phyloP scores from a whole-genome alignment of 441 rosid species.

The Geranium incanum region DNA sequence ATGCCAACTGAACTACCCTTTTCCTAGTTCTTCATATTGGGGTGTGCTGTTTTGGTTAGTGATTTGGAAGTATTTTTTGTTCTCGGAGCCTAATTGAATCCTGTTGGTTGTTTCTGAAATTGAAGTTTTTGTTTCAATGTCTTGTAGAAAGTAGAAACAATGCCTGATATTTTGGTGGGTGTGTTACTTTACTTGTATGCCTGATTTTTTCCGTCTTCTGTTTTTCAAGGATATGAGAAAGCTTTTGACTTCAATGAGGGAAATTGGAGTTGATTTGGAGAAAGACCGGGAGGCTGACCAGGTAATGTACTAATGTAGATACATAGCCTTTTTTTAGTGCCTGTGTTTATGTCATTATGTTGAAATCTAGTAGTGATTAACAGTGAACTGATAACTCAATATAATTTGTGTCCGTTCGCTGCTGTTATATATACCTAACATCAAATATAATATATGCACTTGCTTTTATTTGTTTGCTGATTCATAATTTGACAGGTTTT shows the following conservation, averaged over 20 bases:
- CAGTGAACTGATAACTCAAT: background rate
- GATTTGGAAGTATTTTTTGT: background rate
- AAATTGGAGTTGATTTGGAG: conserved; percentile 59
- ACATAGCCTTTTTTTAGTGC: background rate
- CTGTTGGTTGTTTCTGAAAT: background rate
- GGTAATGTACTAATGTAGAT: conserved; percentile 34
- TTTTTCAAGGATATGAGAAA: conserved; percentile 49
- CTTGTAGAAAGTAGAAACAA: background rate
- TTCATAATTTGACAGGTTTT: background rate
- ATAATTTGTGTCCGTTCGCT: background rate
- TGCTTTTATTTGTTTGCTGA: background rate
- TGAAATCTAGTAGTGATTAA: background rate
- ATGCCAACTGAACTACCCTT: background rate
- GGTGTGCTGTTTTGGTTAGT: background rate
- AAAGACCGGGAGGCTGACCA: conserved; percentile 46
- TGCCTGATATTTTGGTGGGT: conserved; percentile 1
- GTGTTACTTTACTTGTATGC: background rate
- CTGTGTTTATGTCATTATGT: background rate
- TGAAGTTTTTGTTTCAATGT: background rate
- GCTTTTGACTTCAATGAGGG: conserved; percentile 49
- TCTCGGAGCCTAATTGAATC: background rate
- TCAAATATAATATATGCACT: background rate
- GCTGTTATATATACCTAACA: no score
- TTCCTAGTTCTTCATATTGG: background rate
- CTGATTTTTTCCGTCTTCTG: conserved; percentile 11